These are phyloP conservation scores for Colletotrichum sp. DNA, from an alignment of 2,329 filamentous ascomycete species.

Conservation along the genomic window DNA sequence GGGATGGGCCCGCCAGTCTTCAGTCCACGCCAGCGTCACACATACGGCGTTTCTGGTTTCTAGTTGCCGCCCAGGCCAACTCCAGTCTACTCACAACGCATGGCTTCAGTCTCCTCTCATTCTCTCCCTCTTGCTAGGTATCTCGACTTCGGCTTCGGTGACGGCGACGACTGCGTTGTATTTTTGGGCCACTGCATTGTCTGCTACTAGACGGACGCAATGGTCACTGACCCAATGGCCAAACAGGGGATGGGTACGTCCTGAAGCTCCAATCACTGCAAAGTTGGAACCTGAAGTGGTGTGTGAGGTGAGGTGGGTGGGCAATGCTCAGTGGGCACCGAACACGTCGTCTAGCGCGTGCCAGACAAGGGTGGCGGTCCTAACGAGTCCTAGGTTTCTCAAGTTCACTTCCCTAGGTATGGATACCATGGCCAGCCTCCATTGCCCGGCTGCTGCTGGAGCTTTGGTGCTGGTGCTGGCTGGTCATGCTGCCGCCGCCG, in stretches of 20 bases:
- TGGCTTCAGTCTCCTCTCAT: not conserved
- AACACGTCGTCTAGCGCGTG: constrained; percentile 17
- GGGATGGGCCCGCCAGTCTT: not conserved
- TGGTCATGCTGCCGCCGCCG: not conserved
- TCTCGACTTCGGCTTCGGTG: not conserved
- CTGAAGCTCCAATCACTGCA: not conserved
- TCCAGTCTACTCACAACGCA: not conserved
- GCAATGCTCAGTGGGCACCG: not conserved
- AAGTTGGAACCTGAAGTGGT: not conserved
- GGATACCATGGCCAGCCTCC: not conserved
- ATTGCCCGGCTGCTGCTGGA: not conserved
- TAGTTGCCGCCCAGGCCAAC: not conserved
- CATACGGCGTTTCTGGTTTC: constrained; percentile 11
- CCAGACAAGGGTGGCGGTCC: not conserved
- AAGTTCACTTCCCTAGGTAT: not conserved
- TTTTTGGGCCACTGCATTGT: not conserved
- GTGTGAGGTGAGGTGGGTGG: not conserved
- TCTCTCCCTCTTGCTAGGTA: not conserved
- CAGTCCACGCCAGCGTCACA: not conserved
- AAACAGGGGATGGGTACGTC: not conserved
- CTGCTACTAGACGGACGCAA: not conserved
- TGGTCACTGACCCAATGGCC: not conserved
- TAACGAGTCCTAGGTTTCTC: not conserved
- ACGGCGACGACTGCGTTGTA: constrained; percentile 10
- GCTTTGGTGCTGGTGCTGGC: not conserved